These are phyloP conservation scores for Cutaneotrichosporon dermatis DNA, from an alignment of 1,284 basidiomycete species.

Conservation along the genomic window DNA sequence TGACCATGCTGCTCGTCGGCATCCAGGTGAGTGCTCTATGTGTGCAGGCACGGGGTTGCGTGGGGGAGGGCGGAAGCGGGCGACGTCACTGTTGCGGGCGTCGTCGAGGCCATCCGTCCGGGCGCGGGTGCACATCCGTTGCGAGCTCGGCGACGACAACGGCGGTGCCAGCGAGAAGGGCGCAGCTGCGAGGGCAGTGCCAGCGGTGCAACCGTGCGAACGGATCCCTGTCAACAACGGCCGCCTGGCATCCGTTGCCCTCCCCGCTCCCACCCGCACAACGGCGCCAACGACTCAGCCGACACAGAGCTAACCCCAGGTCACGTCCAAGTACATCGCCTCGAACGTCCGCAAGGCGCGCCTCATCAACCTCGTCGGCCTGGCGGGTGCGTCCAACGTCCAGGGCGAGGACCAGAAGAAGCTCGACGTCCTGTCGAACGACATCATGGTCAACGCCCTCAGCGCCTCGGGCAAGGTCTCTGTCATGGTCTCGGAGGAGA, in stretches of 20 bases:
- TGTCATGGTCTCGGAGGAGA: conserved; percentile 93
- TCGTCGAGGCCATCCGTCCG: no score
- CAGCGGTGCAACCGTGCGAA: no score
- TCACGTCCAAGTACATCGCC: conserved; percentile 79
- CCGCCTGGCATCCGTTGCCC: not conserved
- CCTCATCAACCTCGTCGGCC: conserved; percentile 95
- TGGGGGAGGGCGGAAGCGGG: no score
- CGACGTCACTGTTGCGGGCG: no score
- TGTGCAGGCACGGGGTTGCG: not conserved
- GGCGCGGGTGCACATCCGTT: no score
- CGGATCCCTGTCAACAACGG: no score
- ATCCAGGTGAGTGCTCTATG: conserved; percentile 79
- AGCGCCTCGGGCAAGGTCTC: conserved; percentile 91
- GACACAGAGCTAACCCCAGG: conserved; percentile 38
- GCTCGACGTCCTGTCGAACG: conserved; percentile 93
- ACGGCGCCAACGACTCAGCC: not conserved
- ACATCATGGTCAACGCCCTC: conserved; percentile 98
- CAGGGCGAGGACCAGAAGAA: conserved; percentile 99
- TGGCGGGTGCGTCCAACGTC: conserved; percentile 93
- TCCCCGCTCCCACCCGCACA: not conserved
- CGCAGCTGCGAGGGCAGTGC: no score
- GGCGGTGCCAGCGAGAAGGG: not conserved
- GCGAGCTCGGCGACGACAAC: no score
- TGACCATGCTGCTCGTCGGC: conserved; percentile 88
- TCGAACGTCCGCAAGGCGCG: conserved; percentile 96